A percentile compares a stretch with the other conserved stretches of the same genome.
Evolutionary conservation across 306 rosid genomes (phyloP).

Genomic region (Prinsepia uniflora): DNA sequence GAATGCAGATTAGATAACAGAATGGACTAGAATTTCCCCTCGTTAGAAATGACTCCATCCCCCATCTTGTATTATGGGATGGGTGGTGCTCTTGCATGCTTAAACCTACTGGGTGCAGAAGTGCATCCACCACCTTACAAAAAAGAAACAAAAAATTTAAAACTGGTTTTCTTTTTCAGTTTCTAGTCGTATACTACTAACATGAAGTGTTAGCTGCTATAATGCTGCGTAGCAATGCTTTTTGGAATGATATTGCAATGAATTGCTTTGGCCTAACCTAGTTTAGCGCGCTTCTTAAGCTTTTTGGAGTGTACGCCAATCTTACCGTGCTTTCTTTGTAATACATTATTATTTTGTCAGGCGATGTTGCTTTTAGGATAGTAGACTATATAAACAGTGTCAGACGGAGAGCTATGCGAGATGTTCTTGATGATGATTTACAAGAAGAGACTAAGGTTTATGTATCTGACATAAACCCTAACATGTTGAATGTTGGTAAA

Average conservation of each 20-base stretch:
- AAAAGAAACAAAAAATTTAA: neutral
- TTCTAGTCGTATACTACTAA: neutral
- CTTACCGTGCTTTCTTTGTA: neutral
- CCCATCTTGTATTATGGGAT: neutral
- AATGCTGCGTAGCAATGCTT: neutral
- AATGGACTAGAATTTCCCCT: neutral
- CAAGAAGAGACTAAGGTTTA: slow-evolving; percentile 67
- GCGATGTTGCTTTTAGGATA: slow-evolving; percentile 96
- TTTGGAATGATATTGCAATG: neutral
- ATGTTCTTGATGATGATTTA: slow-evolving; percentile 48
- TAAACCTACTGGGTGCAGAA: neutral
- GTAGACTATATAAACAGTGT: slow-evolving; percentile 56
- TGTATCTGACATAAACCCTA: slow-evolving; percentile 84
- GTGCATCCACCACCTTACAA: neutral
- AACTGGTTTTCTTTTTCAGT: neutral
- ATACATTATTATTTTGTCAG: slow-evolving; percentile 37
- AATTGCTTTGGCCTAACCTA: neutral
- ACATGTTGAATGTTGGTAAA: slow-evolving; percentile 83
- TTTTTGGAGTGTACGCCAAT: neutral
- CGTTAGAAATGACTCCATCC: neutral
- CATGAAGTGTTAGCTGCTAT: neutral
- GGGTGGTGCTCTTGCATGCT: neutral
- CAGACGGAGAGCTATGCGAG: slow-evolving; percentile 59
- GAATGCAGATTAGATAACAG: no score
- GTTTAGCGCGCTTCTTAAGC: neutral